These are phyloP conservation scores for Cladosporium sphaerospermum DNA, from an alignment of 2,329 filamentous ascomycete genomes.

Conservation along the genomic window DNA sequence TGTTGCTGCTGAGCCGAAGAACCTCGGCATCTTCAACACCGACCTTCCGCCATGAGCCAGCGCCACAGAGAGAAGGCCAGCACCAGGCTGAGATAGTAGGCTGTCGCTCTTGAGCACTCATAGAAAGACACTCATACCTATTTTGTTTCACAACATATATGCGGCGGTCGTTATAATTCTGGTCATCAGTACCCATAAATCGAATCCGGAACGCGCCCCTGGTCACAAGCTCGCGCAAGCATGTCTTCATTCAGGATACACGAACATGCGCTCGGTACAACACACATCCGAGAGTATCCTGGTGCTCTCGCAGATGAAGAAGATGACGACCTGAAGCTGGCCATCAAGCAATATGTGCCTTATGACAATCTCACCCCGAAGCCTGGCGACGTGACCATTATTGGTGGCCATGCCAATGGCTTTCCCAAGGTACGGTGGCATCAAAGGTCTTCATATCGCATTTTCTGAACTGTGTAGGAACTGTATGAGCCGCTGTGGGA, in stretches of 20 bases:
- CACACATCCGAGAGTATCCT: slow-evolving; percentile 78
- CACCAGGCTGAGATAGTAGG: too few relatives aligned
- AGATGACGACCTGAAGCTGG: slow-evolving; percentile 66
- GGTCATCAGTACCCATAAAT: too few relatives aligned
- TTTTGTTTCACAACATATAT: too few relatives aligned
- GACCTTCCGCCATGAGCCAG: too few relatives aligned
- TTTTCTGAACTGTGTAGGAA: slow-evolving; percentile 50
- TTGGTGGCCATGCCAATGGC: slow-evolving; percentile 83
- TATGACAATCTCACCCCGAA: slow-evolving; percentile 60
- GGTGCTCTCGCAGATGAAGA: slow-evolving; percentile 65
- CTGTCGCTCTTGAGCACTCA: too few relatives aligned
- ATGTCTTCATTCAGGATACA: slow-evolving; percentile 54
- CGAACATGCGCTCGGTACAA: slow-evolving; percentile 66
- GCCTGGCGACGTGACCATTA: slow-evolving; percentile 74
- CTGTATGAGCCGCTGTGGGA: slow-evolving; percentile 90
- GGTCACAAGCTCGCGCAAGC: background rate
- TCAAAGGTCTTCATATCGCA: too few relatives aligned
- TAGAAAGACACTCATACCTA: too few relatives aligned
- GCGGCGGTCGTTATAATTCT: too few relatives aligned
- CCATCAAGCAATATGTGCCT: slow-evolving; percentile 84
- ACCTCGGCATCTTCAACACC: too few relatives aligned
- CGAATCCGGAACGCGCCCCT: too few relatives aligned
- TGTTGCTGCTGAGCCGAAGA: too few relatives aligned
- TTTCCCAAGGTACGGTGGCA: slow-evolving; percentile 67
- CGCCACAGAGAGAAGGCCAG: too few relatives aligned